Evolutionary conservation across 202 grass and related monocot genomes (phyloP), one percentile per base, ranked within the genome.

Genomic region (Setaria italica): DNA sequence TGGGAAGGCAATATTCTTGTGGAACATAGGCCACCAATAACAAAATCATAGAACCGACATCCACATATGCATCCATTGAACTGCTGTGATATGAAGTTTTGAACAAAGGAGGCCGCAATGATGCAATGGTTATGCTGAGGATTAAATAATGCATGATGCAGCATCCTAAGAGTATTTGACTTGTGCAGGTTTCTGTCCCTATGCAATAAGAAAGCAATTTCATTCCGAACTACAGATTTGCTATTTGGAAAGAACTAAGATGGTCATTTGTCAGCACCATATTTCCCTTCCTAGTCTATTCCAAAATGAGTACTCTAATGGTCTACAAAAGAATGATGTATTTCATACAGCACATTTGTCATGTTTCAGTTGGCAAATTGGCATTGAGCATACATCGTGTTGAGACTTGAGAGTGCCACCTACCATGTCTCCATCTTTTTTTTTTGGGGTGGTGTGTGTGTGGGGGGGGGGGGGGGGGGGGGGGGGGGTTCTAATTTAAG

Each of bases 1-100:
- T 43, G 17, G n/a, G 32, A 80, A 11, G 17, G 53, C 46, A 64
- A 63, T 68, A 58, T 74, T 37, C 42, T 87, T 62, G 32, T 67
- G 13, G 0, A 83, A 79, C 80, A 55, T 37, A 55, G 71, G 60
- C 4, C 56, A 84, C 37, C 35, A 54, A 62, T 39, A 13, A 75
- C 4, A 29, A 77, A 79, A 88, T 16, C 8, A 43, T 45, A 39
- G 49, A 84, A 74, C 34, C 4, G 50, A 42, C 35, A 16, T 43
- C 39, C 59, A 79, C 35, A 4, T 11, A 67, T 50, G 43, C 79
- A 49, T 79, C 57, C 37, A 57, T 19, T 79, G 37, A 58, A 74
- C 59, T 42, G 10, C 49, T 74, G 7, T 60, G 39, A 41, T 50
- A 74, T 59, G n/a, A 68, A 78, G 30, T 43, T 62, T 70, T 74